A percentile compares a stretch with the other conserved stretches of the same genome.
Conservation (phyloP, 306 rosid genomes). For the Mimosa pudica region DNA sequence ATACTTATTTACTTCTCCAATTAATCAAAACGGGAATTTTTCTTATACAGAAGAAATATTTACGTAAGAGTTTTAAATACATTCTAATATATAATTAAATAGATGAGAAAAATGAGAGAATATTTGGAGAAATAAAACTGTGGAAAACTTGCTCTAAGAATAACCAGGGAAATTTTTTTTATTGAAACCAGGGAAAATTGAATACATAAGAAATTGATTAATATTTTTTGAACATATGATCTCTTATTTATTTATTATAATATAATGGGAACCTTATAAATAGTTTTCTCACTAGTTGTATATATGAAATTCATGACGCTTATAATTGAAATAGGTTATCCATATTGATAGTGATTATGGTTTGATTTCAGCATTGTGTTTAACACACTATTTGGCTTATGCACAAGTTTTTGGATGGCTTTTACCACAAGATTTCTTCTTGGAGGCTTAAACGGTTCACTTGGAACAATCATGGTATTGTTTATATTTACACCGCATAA, state of each 20-base stretch:
- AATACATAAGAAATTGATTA: neutral
- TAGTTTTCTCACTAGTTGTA: neutral
- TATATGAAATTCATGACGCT: neutral
- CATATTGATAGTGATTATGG: constrained; percentile 3
- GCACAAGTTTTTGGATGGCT: constrained; percentile 89
- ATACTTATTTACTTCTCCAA: no score
- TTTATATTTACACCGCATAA: neutral
- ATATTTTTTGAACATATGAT: neutral
- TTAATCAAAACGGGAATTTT: no score
- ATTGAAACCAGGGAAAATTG: neutral
- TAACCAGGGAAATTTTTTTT: neutral
- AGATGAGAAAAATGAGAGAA: neutral
- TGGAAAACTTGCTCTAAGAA: neutral
- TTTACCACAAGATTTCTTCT: constrained; percentile 72
- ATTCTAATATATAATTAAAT: neutral
- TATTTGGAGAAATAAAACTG: neutral
- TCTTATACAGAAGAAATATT: no score
- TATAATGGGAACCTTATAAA: neutral
- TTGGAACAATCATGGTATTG: constrained; percentile 85
- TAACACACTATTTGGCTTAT: constrained; percentile 89
- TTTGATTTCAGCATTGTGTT: constrained; percentile 57
- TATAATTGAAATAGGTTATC: neutral
- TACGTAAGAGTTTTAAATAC: no score
- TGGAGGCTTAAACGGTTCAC: constrained; percentile 76
- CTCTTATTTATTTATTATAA: neutral